These are phyloP conservation scores for Aspergillus fumigatiaffinis DNA, from an alignment of 2,329 filamentous ascomycete species.

Conservation along the genomic window DNA sequence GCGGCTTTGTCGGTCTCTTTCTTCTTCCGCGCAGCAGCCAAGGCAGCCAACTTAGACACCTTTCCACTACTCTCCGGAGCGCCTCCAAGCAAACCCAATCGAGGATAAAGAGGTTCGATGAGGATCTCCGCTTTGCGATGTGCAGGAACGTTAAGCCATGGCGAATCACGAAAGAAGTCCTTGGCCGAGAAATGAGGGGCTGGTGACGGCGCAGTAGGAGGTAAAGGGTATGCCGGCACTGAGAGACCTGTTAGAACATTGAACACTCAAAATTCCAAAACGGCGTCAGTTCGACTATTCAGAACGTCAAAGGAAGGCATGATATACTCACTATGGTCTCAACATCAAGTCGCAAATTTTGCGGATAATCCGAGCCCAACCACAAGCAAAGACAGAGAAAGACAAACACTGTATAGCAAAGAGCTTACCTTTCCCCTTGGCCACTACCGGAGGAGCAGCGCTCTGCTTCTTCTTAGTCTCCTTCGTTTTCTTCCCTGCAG, in stretches of 20 bases:
- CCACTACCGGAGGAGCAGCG: slow-evolving; percentile 15
- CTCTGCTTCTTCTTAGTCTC: slow-evolving; percentile 31
- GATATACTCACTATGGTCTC: slow-evolving; percentile 11
- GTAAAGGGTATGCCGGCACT: slow-evolving; percentile 30
- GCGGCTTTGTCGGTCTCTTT: slow-evolving; percentile 64
- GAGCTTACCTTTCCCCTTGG: slow-evolving; percentile 28
- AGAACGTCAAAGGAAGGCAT: slow-evolving; percentile 11
- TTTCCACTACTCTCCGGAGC: slow-evolving; percentile 61
- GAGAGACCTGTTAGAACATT: slow-evolving; percentile 36
- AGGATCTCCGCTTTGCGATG: slow-evolving; percentile 62
- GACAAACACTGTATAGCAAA: slow-evolving; percentile 3
- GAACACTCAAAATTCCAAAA: slow-evolving; percentile 23
- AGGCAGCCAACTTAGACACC: slow-evolving; percentile 83
- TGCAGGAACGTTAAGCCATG: slow-evolving; percentile 73
- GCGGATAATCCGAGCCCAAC: slow-evolving; percentile 25
- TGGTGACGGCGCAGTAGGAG: slow-evolving; percentile 16
- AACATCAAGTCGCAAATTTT: not conserved
- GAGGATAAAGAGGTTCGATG: slow-evolving; percentile 55
- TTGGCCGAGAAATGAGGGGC: slow-evolving; percentile 42
- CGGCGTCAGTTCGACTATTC: slow-evolving; percentile 28
- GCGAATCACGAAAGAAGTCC: slow-evolving; percentile 75
- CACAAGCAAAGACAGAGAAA: slow-evolving; percentile 1
- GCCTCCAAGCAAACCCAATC: slow-evolving; percentile 74
- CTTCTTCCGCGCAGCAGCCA: slow-evolving; percentile 81
- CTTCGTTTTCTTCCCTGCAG: slow-evolving; percentile 33